A percentile compares a stretch with the other conserved stretches of the same genome.
These are phyloP conservation scores for Solanum chmielewskii DNA, from an alignment of 257 asterid genomes.

Conservation along the genomic window DNA sequence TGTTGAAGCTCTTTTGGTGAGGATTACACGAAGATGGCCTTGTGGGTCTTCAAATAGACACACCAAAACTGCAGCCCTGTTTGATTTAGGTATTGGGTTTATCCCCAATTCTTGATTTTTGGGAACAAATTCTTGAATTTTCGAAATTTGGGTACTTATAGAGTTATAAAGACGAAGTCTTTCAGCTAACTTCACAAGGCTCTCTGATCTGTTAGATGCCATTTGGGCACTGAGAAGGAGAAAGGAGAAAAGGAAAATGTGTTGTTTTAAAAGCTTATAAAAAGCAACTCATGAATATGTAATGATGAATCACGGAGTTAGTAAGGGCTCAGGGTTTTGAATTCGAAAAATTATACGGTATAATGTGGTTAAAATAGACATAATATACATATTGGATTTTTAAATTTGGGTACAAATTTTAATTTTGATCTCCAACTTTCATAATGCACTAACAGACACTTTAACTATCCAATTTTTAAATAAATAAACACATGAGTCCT, in stretches of 20 bases:
- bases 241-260: neutral
- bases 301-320: too few species aligned
- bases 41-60: constrained; percentile 50
- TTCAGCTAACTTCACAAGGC: constrained; percentile 24
- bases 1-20: constrained; percentile 59
- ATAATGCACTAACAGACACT: too few species aligned
- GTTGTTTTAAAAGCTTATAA: too few species aligned
- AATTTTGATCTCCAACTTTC: too few species aligned
- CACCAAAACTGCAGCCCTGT: constrained; percentile 62
- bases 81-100: neutral
- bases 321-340: too few species aligned
- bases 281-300: neutral
- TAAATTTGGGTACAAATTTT: too few species aligned
- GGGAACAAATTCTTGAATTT: neutral
- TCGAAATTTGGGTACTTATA: neutral
- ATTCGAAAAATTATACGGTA: too few species aligned
- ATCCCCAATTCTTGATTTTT: neutral
- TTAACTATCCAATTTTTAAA: too few species aligned
- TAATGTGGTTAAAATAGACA: too few species aligned
- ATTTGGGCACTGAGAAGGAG: neutral
- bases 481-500: too few species aligned
- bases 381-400: too few species aligned
- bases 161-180: constrained; percentile 25
- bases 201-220: constrained; percentile 27
- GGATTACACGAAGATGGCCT: constrained; percentile 62